phyloP scores from a whole-genome alignment of 2,329 filamentous ascomycete genomes.

The Aulographum hederae region DNA sequence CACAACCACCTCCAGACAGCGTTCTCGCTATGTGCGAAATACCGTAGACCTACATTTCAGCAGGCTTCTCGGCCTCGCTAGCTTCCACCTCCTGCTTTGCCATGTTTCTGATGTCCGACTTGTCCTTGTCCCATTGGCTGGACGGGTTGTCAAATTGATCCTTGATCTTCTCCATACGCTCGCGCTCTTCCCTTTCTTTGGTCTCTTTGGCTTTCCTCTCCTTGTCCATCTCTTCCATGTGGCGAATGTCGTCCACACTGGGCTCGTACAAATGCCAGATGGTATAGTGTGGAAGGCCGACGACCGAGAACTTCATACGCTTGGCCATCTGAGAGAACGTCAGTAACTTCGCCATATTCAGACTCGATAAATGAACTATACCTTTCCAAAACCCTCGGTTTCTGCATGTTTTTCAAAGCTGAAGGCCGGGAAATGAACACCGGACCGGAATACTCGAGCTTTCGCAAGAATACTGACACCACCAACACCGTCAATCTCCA shows the following conservation, averaged over 20 bases:
- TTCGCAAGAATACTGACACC: conserved; percentile 96
- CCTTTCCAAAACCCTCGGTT: conserved; percentile 97
- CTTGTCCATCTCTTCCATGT: conserved; percentile 98
- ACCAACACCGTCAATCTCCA: conserved; percentile 96
- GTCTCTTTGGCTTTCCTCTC: conserved; percentile 65
- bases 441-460: conserved; percentile 82
- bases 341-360: conserved; percentile 7
- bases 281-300: conserved; percentile 90
- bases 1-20: not conserved
- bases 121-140: conserved; percentile 80
- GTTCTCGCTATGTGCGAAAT: not conserved
- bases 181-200: conserved; percentile 57
- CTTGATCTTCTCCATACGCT: conserved; percentile 60
- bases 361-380: too few species aligned
- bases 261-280: conserved; percentile 99
- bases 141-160: conserved; percentile 61
- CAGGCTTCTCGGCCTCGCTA: conserved; percentile 2
- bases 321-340: conserved; percentile 65
- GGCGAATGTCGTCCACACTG: conserved; percentile 89
- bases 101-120: conserved; percentile 55
- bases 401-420: conserved; percentile 98
- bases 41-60: conserved; percentile 1
- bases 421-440: conserved; percentile 94
- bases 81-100: conserved; percentile 33
- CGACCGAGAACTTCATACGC: conserved; percentile 86